Base-by-base conservation (phyloP, 495 filamentous ascomycete species). In the Opeltia flavorubescens region DNA sequence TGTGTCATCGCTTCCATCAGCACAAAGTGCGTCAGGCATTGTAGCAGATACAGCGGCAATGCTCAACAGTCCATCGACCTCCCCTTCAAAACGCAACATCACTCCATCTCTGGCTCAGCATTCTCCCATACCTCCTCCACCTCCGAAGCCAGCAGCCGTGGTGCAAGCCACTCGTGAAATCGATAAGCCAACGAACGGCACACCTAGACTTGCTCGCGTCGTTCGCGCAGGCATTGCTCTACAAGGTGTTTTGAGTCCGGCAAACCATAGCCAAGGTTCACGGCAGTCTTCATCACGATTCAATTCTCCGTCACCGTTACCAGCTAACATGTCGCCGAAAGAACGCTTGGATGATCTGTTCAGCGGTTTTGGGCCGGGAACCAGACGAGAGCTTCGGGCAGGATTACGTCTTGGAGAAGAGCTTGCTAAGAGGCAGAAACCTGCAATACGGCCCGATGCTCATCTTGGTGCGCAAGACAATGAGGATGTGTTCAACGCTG, bases 1-100 rank as follows among this genome's bases (percentile, higher is more conserved):
- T 3, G 55, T 76, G 41, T 68, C 74, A 25, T 71, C 74, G 8
- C 56, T 77, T 28, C 64, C 69, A 24, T 74, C 70, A 4, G 62
- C 61, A 15, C 64, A 63, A 46, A 64, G 66, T 36, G 59, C 61
- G 8, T 43, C 45, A 24, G 18, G 28, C 9, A 27, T 41, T 17
- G 34, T 18, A 36, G 6, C 11, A 36, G 34, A 6, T 12, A 4
- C 34, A 6, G 34, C 6, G 6, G n/a, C 3, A 17, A 6, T 6
- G n/a, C 34, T 36, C 4, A 15, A 7, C 15, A 36, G n/a, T 1
- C 20, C 34, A 17, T 18, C 34, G 34, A n/a, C n/a, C 34, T 36
- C 11, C 6, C 20, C 20, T 17, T 25, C 38, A 1, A 41, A 6
- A 21, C 15, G 38, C 21, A 17, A 25, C 9, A 21, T 41, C 15